Base-by-base conservation (phyloP, 257 asterid genomes). In the Nyctanthes arbortristis region DNA sequence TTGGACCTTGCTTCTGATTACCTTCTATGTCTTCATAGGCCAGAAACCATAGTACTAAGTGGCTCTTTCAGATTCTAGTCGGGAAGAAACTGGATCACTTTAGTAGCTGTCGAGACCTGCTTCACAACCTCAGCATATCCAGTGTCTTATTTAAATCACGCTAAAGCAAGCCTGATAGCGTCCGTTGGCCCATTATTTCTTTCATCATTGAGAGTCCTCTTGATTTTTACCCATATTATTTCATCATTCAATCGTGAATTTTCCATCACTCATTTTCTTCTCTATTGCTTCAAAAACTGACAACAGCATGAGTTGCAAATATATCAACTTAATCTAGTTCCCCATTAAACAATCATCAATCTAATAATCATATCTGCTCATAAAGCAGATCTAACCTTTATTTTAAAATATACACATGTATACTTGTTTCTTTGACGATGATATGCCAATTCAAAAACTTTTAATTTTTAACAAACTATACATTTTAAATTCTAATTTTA, bases 71-170 rank as follows among this genome's bases (percentile, higher is more conserved):
- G n/a, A n/a, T n/a, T n/a, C n/a, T 49, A 49, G 54, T 20, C 14
- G 12, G 25, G 28, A n/a, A n/a, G n/a, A n/a, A n/a, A n/a, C n/a
- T n/a, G n/a, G n/a, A n/a, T n/a, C n/a, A n/a, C n/a, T 20, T 49
- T 20, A 20, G 27, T n/a, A n/a, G 27, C 13, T 28, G 11, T 20
- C 20, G 27, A 27, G 7, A 18, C 57, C 57, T 49, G 29, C 34
- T 18, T 25, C 34, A 52, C 13, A 33, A 70, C 37, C 40, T 61
- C 68, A 61, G 31, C 13, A 33, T 22, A 70, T 34, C 34, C 43
- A 66, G 18, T 7, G 16, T 11, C 7, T 0, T 1, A 2, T 9
- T 36, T 52, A 58, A 39, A 30, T 11, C 7, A 28, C 31, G 27
- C 10, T 13, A 36, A 55, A 10, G 20, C 9, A 24, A 71, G 12